These are phyloP conservation scores for Dothistroma pini DNA, from an alignment of 2,329 filamentous ascomycete genomes.

Conservation along the genomic window DNA sequence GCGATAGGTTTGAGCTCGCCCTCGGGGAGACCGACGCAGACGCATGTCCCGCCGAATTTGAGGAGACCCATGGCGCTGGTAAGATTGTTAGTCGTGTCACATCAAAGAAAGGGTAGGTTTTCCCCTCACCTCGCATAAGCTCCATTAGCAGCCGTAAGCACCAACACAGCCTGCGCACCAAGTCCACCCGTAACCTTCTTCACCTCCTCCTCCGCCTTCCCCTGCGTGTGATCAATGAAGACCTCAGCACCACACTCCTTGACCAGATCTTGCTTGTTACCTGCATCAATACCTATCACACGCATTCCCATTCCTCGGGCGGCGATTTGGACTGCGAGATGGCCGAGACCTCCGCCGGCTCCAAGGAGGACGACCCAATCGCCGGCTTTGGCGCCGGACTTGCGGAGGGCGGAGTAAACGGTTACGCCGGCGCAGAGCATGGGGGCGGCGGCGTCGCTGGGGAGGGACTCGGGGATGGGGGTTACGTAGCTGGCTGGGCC, in stretches of 20 bases:
- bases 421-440: slow-evolving; percentile 67
- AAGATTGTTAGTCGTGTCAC: not conserved
- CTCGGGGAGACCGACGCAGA: slow-evolving; percentile 48
- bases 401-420: slow-evolving; percentile 62
- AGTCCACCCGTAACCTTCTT: slow-evolving; percentile 54
- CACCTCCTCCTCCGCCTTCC: slow-evolving; percentile 53
- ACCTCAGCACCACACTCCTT: slow-evolving; percentile 61
- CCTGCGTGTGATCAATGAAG: slow-evolving; percentile 61
- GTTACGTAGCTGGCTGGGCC: slow-evolving; percentile 66
- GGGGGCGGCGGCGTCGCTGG: slow-evolving; percentile 60
- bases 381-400: slow-evolving; percentile 56
- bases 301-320: slow-evolving; percentile 59
- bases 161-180: slow-evolving; percentile 59
- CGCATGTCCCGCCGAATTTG: slow-evolving; percentile 44
- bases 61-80: slow-evolving; percentile 38
- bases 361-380: slow-evolving; percentile 56
- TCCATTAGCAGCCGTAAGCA: slow-evolving; percentile 48
- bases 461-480: slow-evolving; percentile 60
- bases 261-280: slow-evolving; percentile 60
- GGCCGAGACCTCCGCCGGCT: slow-evolving; percentile 43
- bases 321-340: slow-evolving; percentile 60
- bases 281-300: slow-evolving; percentile 63
- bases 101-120: not conserved
- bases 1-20: slow-evolving; percentile 46
- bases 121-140: slow-evolving; percentile 40